Conservation (phyloP, 2,329 filamentous ascomycete species). For the Pseudocercospora vitis region DNA sequence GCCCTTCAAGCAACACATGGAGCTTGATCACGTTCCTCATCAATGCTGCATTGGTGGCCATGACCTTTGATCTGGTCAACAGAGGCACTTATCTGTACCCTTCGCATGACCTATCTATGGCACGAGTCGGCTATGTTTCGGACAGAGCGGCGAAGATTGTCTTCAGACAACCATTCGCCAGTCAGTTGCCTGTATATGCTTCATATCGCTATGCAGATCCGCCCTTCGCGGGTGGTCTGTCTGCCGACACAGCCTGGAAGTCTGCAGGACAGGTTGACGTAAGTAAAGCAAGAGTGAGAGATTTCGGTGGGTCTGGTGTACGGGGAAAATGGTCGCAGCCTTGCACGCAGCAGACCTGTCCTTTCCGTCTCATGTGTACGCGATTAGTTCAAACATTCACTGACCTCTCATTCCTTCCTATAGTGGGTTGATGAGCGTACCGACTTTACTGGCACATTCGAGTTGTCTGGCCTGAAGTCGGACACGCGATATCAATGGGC, state of each 20-base stretch:
- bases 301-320: no score
- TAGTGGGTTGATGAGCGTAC: slow-evolving; percentile 71
- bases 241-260: slow-evolving; percentile 63
- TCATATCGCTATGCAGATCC: slow-evolving; percentile 54
- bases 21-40: slow-evolving; percentile 59
- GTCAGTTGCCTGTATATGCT: slow-evolving; percentile 72
- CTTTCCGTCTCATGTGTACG: no score
- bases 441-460: slow-evolving; percentile 76
- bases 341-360: no score
- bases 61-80: slow-evolving; percentile 76
- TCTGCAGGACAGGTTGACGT: slow-evolving; percentile 62
- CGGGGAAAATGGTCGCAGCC: no score
- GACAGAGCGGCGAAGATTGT: slow-evolving; percentile 75
- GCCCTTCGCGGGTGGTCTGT: slow-evolving; percentile 18
- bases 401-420: no score
- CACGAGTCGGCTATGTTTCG: slow-evolving; percentile 83
- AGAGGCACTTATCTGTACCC: slow-evolving; percentile 69
- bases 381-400: no score
- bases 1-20: slow-evolving; percentile 63
- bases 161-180: slow-evolving; percentile 76
- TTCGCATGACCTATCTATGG: slow-evolving; percentile 76
- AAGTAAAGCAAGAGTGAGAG: no score
- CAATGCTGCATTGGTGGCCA: slow-evolving; percentile 67
- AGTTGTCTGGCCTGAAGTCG: slow-evolving; percentile 64
- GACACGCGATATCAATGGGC: slow-evolving; percentile 79